A percentile compares a stretch with the other conserved stretches of the same genome.
phyloP scores from a whole-genome alignment of 164 flowering plant genomes.

The Taxillus chinensis region DNA sequence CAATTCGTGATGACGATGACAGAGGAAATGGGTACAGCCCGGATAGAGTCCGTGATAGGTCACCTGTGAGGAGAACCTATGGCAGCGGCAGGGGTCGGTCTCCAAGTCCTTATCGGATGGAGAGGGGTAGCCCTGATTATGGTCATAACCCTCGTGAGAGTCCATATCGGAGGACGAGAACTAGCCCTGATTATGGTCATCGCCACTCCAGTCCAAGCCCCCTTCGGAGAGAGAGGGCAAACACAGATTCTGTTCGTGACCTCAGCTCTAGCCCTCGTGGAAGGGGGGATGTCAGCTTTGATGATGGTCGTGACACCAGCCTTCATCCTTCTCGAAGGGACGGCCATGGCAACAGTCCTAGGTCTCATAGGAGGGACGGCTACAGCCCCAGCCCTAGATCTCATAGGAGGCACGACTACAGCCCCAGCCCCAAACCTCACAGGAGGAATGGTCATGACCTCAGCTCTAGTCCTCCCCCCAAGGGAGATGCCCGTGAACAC shows the following conservation, averaged over 20 bases:
- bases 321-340: conserved; percentile 12
- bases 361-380: conserved; percentile 10
- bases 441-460: conserved; percentile 12
- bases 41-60: conserved; percentile 19
- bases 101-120: conserved; percentile 13
- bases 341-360: conserved; percentile 11
- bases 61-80: conserved; percentile 36
- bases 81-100: conserved; percentile 29
- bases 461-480: conserved; percentile 9
- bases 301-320: conserved; percentile 18
- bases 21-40: not conserved
- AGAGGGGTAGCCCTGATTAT: conserved; percentile 1
- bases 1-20: not conserved
- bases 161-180: conserved; percentile 59
- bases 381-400: conserved; percentile 5
- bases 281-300: conserved; percentile 33
- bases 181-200: conserved; percentile 82
- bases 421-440: conserved; percentile 11
- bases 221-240: conserved; percentile 21
- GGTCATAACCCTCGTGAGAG: not conserved
- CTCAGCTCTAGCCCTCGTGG: conserved; percentile 18
- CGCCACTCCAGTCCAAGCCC: conserved; percentile 27
- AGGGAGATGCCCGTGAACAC: too few species aligned
- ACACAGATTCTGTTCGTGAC: conserved; percentile 38
- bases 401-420: conserved; percentile 16